Percentiles rank a stretch among this genome's conserved stretches.
phyloP scores from a whole-genome alignment of 768 basidiomycete genomes.

The Arthromyces matolae region DNA sequence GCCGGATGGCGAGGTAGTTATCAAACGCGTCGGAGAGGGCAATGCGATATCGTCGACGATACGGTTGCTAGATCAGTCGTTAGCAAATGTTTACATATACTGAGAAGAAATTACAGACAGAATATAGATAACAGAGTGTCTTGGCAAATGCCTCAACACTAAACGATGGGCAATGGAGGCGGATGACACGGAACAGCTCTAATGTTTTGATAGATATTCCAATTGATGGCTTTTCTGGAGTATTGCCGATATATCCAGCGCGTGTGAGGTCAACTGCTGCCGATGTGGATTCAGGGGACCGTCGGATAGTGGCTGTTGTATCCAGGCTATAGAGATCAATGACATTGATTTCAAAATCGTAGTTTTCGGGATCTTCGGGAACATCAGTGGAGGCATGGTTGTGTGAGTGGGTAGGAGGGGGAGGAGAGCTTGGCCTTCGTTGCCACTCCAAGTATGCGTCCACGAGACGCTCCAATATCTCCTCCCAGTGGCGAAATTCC shows the following conservation, averaged over 20 bases:
- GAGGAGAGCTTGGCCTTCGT: background rate
- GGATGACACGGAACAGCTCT: constrained; percentile 17
- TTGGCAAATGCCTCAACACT: constrained; percentile 24
- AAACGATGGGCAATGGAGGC: constrained; percentile 15
- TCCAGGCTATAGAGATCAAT: constrained; percentile 15
- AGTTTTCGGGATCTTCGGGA: background rate
- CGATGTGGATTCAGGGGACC: background rate
- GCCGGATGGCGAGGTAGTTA: background rate
- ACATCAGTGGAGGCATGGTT: background rate
- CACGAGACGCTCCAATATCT: background rate
- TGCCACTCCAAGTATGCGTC: background rate
- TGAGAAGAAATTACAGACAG: constrained; percentile 7
- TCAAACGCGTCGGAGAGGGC: background rate
- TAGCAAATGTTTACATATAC: background rate
- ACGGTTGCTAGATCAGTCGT: no score
- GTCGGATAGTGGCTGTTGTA: background rate
- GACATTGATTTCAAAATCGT: constrained; percentile 9
- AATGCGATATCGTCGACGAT: background rate
- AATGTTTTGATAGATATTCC: constrained; percentile 20
- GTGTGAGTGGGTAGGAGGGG: background rate
- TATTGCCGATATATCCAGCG: constrained; percentile 15
- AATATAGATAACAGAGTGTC: constrained; percentile 22
- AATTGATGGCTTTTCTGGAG: constrained; percentile 16
- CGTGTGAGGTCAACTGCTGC: constrained; percentile 10
- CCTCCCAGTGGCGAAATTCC: background rate